Evolutionary conservation across 352 stramenopile genomes (phyloP).

Genomic region (Discostella stelligera): DNA sequence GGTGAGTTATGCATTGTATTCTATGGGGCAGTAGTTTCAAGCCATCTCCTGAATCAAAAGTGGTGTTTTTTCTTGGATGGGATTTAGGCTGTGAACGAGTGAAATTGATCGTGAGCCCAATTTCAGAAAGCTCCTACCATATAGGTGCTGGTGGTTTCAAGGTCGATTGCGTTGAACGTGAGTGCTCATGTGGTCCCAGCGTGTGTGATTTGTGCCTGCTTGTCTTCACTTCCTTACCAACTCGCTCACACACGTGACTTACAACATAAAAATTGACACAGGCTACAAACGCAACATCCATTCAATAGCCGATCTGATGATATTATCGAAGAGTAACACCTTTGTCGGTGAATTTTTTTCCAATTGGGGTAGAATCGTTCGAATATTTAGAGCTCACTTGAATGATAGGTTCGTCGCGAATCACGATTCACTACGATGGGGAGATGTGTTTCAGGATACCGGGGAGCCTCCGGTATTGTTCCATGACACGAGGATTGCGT

Average conservation of each 20-base stretch:
- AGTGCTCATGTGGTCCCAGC: neutral
- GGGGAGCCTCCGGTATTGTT: constrained; percentile 12
- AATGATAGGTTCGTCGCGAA: constrained; percentile 22
- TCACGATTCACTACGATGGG: constrained; percentile 9
- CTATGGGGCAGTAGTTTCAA: neutral
- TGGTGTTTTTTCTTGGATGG: neutral
- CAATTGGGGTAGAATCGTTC: constrained; percentile 41
- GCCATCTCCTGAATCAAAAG: neutral
- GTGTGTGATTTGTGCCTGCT: neutral
- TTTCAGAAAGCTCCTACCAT: constrained; percentile 13
- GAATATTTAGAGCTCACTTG: constrained; percentile 25
- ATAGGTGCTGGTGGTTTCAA: constrained; percentile 11
- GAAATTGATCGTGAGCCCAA: constrained; percentile 38
- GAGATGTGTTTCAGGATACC: constrained; percentile 5
- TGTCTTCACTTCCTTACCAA: neutral
- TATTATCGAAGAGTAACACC: constrained; percentile 28
- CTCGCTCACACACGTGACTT: constrained; percentile 8
- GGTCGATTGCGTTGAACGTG: constrained; percentile 25
- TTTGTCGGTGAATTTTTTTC: constrained; percentile 47
- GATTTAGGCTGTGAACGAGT: constrained; percentile 19
- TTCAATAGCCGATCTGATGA: constrained; percentile 44
- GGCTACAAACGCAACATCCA: constrained; percentile 34
- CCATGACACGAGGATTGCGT: constrained; percentile 25
- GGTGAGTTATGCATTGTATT: neutral
- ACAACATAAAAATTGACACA: constrained; percentile 4